Conservation (phyloP, 163 green algal species). For the Botryococcus braunii region DNA sequence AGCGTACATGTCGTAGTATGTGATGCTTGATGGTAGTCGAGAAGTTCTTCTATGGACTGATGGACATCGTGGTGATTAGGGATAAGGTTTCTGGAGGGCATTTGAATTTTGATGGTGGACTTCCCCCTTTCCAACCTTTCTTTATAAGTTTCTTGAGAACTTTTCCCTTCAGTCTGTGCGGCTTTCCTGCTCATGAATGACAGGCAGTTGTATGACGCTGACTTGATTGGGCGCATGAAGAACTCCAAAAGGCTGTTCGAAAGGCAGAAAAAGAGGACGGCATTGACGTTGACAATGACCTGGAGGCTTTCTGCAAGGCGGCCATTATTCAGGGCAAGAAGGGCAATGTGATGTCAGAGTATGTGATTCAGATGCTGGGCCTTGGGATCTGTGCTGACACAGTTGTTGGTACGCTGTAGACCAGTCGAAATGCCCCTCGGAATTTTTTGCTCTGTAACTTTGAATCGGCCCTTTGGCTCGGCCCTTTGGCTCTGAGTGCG, state of each 20-base stretch:
- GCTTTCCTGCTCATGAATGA: background rate
- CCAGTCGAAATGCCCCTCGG: too few relatives aligned
- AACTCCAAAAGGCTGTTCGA: slow-evolving; percentile 26
- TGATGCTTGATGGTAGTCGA: too few relatives aligned
- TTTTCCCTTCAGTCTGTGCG: background rate
- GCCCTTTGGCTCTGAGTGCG: too few relatives aligned
- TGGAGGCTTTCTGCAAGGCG: slow-evolving; percentile 45
- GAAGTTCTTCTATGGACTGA: too few relatives aligned
- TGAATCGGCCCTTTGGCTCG: too few relatives aligned
- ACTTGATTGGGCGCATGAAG: background rate
- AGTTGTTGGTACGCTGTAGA: slow-evolving; percentile 25
- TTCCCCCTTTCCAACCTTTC: background rate
- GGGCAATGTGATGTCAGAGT: slow-evolving; percentile 22
- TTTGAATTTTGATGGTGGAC: too few relatives aligned
- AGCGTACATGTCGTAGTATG: background rate
- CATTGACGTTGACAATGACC: slow-evolving; percentile 28
- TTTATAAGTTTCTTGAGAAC: background rate
- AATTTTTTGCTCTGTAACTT: too few relatives aligned
- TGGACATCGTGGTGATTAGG: too few relatives aligned
- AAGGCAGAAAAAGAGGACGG: slow-evolving; percentile 15
- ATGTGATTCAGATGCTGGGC: slow-evolving; percentile 48
- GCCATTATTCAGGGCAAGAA: slow-evolving; percentile 14
- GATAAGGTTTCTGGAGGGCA: too few relatives aligned
- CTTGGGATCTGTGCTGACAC: slow-evolving; percentile 56
- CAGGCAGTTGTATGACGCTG: background rate